Evolutionary conservation across 139 green algal species (phyloP).

Genomic region (Micractinium conductrix): DNA sequence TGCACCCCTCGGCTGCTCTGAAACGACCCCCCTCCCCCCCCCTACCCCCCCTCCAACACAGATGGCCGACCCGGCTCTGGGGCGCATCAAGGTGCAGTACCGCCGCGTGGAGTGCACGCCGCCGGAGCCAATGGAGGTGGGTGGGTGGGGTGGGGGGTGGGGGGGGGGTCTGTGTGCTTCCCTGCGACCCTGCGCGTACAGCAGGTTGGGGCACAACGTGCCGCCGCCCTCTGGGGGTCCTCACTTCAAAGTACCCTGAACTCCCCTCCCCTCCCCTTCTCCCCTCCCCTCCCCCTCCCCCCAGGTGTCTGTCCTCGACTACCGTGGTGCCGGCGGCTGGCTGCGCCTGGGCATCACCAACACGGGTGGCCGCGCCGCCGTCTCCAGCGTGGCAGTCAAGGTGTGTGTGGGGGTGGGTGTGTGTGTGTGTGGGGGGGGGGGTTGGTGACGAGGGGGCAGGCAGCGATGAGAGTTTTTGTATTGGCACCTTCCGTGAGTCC

Average conservation of each 20-base stretch:
- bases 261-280: too few relatives aligned
- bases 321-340: conserved; percentile 44
- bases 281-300: neutral
- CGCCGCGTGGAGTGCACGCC: conserved; percentile 52
- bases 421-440: too few relatives aligned
- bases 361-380: neutral
- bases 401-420: neutral
- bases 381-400: conserved; percentile 48
- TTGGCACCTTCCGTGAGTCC: too few relatives aligned
- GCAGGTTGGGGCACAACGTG: too few relatives aligned
- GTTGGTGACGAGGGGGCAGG: too few relatives aligned
- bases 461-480: too few relatives aligned
- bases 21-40: neutral
- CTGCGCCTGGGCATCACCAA: conserved; percentile 43
- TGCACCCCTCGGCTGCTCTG: too few relatives aligned
- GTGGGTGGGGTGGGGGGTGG: neutral
- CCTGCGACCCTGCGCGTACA: too few relatives aligned
- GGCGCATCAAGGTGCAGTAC: conserved; percentile 39
- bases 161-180: too few relatives aligned
- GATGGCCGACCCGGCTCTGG: conserved; percentile 36
- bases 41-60: neutral
- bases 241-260: too few relatives aligned
- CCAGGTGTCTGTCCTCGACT: conserved; percentile 45
- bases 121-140: conserved; percentile 34
- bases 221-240: too few relatives aligned